phyloP scores from a whole-genome alignment of 179 eudicot genomes.

The Spinacia oleracea region DNA sequence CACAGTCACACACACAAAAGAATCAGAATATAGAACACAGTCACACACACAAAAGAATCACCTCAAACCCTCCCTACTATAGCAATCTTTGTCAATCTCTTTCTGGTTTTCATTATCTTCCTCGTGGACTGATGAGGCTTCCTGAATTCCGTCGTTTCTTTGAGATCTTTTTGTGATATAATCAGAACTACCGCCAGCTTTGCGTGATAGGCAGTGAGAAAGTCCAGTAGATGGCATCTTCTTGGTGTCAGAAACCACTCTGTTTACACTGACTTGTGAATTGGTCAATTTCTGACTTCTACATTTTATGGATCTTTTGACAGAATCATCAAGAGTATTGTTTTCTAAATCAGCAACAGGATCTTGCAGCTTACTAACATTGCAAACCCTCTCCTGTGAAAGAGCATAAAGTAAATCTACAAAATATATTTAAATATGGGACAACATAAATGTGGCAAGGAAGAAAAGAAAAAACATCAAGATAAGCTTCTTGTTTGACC shows the following conservation, averaged over 20 bases:
- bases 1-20: too few species aligned
- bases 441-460: conserved; percentile 8
- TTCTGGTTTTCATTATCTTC: conserved; percentile 29
- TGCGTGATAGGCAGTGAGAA: conserved; percentile 30
- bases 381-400: conserved; percentile 56
- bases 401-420: background rate
- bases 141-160: conserved; percentile 33
- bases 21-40: background rate
- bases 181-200: conserved; percentile 28
- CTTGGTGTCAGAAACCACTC: conserved; percentile 28
- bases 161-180: conserved; percentile 29
- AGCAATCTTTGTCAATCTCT: conserved; percentile 42
- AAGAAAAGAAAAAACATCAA: background rate
- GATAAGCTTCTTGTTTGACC: conserved; percentile 37
- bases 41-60: conserved; percentile 18
- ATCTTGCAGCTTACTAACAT: conserved; percentile 34
- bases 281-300: conserved; percentile 37
- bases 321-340: conserved; percentile 32
- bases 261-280: conserved; percentile 32
- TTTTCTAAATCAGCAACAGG: conserved; percentile 38
- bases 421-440: background rate
- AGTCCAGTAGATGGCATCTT: conserved; percentile 23
- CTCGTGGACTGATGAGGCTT: conserved; percentile 23
- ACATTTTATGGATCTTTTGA: conserved; percentile 30
- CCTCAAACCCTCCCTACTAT: conserved; percentile 45